Base-by-base conservation (phyloP, 768 basidiomycete species). In the Roridomyces roridus region DNA sequence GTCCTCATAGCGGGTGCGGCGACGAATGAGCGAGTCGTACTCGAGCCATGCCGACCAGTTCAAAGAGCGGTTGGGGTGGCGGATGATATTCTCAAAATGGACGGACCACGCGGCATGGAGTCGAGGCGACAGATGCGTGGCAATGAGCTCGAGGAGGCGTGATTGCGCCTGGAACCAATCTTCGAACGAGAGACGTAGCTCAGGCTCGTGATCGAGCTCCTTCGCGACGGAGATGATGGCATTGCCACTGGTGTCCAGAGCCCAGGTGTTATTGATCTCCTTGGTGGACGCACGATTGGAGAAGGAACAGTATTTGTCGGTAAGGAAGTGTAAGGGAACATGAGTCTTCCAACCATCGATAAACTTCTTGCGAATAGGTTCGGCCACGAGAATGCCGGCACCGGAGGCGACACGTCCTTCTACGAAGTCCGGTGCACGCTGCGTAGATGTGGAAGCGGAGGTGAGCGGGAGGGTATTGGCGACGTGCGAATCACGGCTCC, bases 131-230 rank as follows among this genome's bases (percentile, higher is more conserved):
- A 63, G 14, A 34, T 58, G 64, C 6, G 54, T 40, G 0, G 24
- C 4, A 5, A 68, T 63, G 1, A 68, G 51, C 10, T 42, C 12
- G 4, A 65, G 54, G 2, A 70, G 54, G 6, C 55, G 59, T 5
- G 25, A n/a, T 60, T 64, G 68, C 0, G 59, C 65, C 37, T 68
- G 64, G 12, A 58, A 57, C 68, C 67, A 68, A 20, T 67, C 57
- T 8, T 67, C 61, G 40, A 68, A 70, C 6, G 51, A 37, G 4
- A 69, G 39, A 8, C 45, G 26, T 4, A 58, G 43, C 45, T 70
- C 67, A 0, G 57, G 46, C 3, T 45, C 37, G 28, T 39, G n/a
- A 4, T 54, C 41, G 0, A 66, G 45, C 11, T 59, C 39, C 42
- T 62, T 62, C 0, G 54, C 47, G 1, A 53, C 28, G 1, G 62